phyloP scores from a whole-genome alignment of 768 basidiomycete genomes.

The Boletus sp. region DNA sequence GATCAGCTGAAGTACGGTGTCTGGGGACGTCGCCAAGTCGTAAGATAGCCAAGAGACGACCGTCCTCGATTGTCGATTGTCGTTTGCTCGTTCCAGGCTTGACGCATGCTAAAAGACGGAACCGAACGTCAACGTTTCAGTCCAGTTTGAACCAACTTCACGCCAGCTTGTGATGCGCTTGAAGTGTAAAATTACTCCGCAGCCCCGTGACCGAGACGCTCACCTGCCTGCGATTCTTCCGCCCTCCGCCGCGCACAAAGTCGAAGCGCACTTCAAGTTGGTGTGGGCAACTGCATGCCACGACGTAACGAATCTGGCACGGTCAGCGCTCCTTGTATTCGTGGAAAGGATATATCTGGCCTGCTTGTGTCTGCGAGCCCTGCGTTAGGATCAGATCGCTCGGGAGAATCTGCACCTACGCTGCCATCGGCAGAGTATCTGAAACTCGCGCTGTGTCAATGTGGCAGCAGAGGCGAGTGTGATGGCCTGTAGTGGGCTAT shows the following conservation, averaged over 20 bases:
- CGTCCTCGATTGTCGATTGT: background rate
- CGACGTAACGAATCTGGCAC: too few species aligned
- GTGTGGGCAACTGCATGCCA: background rate
- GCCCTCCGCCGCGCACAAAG: background rate
- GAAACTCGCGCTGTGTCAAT: background rate
- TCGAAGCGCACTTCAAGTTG: background rate
- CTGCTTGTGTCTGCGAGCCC: background rate
- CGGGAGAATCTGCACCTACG: constrained; percentile 1
- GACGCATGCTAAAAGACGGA: background rate
- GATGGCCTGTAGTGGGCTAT: background rate
- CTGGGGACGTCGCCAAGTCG: background rate
- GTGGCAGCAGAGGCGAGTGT: background rate
- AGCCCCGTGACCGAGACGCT: background rate
- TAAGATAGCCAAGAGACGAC: background rate
- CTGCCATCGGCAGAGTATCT: background rate
- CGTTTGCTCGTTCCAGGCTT: too few species aligned
- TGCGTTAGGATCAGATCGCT: background rate
- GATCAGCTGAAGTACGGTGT: constrained; percentile 6
- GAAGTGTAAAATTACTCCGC: background rate
- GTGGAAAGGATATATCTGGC: background rate
- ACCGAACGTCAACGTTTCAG: background rate
- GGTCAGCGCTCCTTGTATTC: background rate
- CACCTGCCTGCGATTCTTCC: background rate
- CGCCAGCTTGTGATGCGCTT: background rate
- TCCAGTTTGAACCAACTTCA: background rate